phyloP scores from a whole-genome alignment of 441 rosid genomes.

The Populus hybrid region DNA sequence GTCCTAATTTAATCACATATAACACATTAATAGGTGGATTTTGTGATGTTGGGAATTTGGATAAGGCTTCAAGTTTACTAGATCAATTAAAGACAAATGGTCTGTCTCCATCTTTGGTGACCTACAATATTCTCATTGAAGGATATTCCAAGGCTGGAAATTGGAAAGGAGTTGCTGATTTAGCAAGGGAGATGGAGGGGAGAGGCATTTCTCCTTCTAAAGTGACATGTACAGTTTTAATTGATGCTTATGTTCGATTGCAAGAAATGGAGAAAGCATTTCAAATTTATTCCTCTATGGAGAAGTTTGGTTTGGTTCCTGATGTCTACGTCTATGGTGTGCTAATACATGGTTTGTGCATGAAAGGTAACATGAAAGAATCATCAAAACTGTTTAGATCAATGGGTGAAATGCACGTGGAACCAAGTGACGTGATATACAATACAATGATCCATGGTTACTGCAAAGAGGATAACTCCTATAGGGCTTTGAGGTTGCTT shows the following conservation, averaged over 20 bases:
- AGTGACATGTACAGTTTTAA: conserved; percentile 63
- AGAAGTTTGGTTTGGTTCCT: conserved; percentile 53
- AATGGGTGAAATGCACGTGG: conserved; percentile 39
- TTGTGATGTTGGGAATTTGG: conserved; percentile 40
- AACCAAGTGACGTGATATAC: conserved; percentile 63
- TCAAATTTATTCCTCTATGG: conserved; percentile 49
- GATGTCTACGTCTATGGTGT: conserved; percentile 57
- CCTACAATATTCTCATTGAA: conserved; percentile 55
- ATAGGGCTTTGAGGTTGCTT: conserved; percentile 55
- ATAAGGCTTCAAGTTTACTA: conserved; percentile 44
- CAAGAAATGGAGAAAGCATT: conserved; percentile 63
- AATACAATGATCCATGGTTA: conserved; percentile 70
- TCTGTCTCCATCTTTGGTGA: conserved; percentile 55
- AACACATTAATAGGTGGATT: conserved; percentile 62
- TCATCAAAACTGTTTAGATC: conserved; percentile 54
- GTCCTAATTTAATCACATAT: conserved; percentile 57
- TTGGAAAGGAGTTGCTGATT: conserved; percentile 31
- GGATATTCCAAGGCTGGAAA: conserved; percentile 52
- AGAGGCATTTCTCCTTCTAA: conserved; percentile 65
- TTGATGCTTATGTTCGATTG: conserved; percentile 41
- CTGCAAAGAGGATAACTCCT: conserved; percentile 66
- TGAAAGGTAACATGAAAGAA: conserved; percentile 63
- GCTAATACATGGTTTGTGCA: conserved; percentile 67
- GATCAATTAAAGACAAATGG: conserved; percentile 53
- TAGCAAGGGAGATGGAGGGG: conserved; percentile 79